These are phyloP conservation scores for Pugionium dolabratum DNA, from an alignment of 345 rosid species.

Conservation along the genomic window DNA sequence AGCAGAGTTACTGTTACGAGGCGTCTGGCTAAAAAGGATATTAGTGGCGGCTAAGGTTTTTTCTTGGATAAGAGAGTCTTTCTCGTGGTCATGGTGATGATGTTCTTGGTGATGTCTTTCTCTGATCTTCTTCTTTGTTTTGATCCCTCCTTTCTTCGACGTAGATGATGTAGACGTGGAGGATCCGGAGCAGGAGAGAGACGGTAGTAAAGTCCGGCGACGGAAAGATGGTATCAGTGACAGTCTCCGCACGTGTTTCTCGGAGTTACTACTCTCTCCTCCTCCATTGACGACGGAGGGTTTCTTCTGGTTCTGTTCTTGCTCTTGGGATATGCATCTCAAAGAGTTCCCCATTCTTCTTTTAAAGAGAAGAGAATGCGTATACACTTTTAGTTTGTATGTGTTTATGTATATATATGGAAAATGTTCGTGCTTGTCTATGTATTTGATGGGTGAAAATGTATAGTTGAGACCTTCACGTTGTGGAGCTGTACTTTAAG, in stretches of 20 bases:
- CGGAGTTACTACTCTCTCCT: constrained; percentile 25
- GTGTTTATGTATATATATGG: constrained; percentile 25
- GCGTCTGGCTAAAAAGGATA: constrained; percentile 66
- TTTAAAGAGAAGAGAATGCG: constrained; percentile 12
- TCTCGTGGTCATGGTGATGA: constrained; percentile 34
- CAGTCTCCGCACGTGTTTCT: constrained; percentile 33
- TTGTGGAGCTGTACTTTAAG: constrained; percentile 26
- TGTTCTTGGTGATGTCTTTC: constrained; percentile 43
- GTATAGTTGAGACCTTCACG: constrained; percentile 44
- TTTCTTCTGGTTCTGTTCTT: constrained; percentile 41
- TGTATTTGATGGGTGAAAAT: constrained; percentile 32
- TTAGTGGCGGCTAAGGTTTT: constrained; percentile 83
- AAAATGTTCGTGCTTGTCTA: constrained; percentile 40
- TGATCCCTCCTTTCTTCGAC: constrained; percentile 38
- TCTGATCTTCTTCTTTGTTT: constrained; percentile 42
- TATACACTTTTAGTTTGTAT: constrained; percentile 24
- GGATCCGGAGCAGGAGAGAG: constrained; percentile 41
- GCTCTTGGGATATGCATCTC: constrained; percentile 43
- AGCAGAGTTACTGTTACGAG: constrained; percentile 52
- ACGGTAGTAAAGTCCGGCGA: constrained; percentile 38
- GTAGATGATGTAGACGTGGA: constrained; percentile 36
- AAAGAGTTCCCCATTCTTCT: constrained; percentile 42
- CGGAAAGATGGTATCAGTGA: constrained; percentile 43
- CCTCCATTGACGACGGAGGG: constrained; percentile 29
- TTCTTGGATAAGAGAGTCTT: constrained; percentile 66